phyloP scores from a whole-genome alignment of 768 basidiomycete species.

The Vararia minispora region DNA sequence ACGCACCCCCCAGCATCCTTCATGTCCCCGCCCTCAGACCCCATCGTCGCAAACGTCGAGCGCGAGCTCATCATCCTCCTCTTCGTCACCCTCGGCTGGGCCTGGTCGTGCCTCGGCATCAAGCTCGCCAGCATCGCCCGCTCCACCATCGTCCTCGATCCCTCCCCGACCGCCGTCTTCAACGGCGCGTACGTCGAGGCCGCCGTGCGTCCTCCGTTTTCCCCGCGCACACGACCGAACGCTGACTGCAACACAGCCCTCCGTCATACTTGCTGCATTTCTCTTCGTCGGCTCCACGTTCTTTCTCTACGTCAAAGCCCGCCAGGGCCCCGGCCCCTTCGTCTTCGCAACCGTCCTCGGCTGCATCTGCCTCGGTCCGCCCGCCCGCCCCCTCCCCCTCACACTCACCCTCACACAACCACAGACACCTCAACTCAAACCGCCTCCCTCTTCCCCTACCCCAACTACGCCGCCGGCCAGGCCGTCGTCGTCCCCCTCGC shows the following conservation, averaged over 20 bases:
- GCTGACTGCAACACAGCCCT: conserved; percentile 29
- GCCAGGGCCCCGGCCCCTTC: conserved; percentile 54
- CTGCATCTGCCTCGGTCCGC: conserved; percentile 47
- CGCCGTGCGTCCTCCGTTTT: conserved; percentile 18
- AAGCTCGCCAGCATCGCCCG: conserved; percentile 50
- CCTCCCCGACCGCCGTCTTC: conserved; percentile 27
- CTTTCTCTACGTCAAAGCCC: conserved; percentile 49
- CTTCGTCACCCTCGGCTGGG: conserved; percentile 44
- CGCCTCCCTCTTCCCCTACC: conserved; percentile 50
- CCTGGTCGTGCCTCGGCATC: conserved; percentile 62
- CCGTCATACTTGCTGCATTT: conserved; percentile 48
- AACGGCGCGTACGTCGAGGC: conserved; percentile 48
- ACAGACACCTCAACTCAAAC: conserved; percentile 50
- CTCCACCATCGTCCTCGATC: conserved; percentile 27
- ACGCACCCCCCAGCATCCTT: conserved; percentile 44
- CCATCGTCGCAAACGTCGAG: conserved; percentile 58
- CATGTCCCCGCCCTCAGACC: conserved; percentile 56
- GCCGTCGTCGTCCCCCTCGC: conserved; percentile 43
- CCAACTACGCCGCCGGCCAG: conserved; percentile 47
- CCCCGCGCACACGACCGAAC: conserved; percentile 17
- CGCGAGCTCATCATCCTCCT: conserved; percentile 45
- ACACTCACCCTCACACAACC: not conserved
- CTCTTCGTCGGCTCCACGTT: conserved; percentile 48
- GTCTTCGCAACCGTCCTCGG: conserved; percentile 42
- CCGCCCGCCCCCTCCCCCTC: not conserved